Conservation (phyloP, 1,284 basidiomycete species). For the Ustilago loliicola region DNA sequence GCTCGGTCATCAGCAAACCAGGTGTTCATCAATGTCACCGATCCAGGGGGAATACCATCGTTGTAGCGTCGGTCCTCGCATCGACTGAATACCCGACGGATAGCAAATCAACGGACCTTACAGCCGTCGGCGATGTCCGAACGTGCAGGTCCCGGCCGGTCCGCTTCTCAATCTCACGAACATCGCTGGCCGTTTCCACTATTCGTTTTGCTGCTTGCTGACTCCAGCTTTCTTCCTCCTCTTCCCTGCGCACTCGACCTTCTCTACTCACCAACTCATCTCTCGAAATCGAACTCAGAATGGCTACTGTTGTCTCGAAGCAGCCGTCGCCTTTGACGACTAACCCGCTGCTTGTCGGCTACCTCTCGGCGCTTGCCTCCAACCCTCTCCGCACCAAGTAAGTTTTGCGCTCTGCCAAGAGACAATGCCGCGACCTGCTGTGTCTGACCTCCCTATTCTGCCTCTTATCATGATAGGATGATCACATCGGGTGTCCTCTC, state of each 20-base stretch:
- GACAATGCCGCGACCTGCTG: neutral
- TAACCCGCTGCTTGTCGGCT: slow-evolving; percentile 53
- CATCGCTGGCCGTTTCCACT: neutral
- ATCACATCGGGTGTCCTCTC: slow-evolving; percentile 58
- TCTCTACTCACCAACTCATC: neutral
- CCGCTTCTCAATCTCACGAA: neutral
- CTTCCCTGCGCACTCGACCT: neutral
- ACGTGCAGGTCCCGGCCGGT: neutral
- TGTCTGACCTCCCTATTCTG: neutral
- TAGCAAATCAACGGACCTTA: neutral
- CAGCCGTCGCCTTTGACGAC: slow-evolving; percentile 46
- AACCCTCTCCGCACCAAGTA: slow-evolving; percentile 64
- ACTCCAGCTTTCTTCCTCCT: neutral
- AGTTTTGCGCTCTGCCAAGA: slow-evolving; percentile 1
- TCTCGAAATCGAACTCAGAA: slow-evolving; percentile 7
- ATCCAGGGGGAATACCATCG: too few relatives aligned
- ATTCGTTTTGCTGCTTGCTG: neutral
- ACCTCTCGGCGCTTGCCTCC: slow-evolving; percentile 57
- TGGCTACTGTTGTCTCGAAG: slow-evolving; percentile 48
- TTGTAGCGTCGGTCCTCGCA: neutral
- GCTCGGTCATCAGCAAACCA: too few relatives aligned
- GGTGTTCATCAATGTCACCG: neutral
- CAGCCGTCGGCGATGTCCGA: slow-evolving; percentile 4
- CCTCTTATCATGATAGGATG: slow-evolving; percentile 29
- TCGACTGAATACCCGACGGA: neutral